Evolutionary conservation across 2,329 filamentous ascomycete species (phyloP), one percentile per base, ranked within the genome.

Genomic region (Daldinia eschscholtzii): DNA sequence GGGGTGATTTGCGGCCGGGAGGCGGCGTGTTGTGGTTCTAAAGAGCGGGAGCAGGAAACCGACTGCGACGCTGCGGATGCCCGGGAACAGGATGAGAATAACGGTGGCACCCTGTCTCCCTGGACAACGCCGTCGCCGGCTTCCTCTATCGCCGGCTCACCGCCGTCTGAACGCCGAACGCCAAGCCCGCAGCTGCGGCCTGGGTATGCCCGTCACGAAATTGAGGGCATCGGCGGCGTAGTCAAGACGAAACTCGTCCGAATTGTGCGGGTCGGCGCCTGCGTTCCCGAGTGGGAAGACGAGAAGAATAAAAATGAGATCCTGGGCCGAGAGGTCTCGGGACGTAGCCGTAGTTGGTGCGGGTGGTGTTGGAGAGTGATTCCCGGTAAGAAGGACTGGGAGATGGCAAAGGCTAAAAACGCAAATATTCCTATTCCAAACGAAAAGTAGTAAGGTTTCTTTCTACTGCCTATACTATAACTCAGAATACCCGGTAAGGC

Each of bases 191-290:
- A 87, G 79, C 85, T 86, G 72, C 83, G 91, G 65, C 85, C 92
- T 0, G 94, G 94, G 2, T 98, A 97, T 76, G 86, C 90, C 64
- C 86, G 92, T 46, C 94, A 97, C 76, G 94, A 98, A 80, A 92
- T 98, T 67, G 93, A 97, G 76, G 94, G 94, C 1, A 92, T 98
- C 50, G 94, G 94, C 10, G 94, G 94, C 0, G 87, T 92, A 13
- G 89, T 98, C 60, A 97, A 97, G 84, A 92, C 91, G 68, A 97
- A 95, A 81, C 85, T 92, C n/a, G 93, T 96, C 75, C 91, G 91
- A 75, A 91, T 93, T 82, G 89, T 97, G 5, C 87, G 87, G 67
- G 90, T 98, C 0, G 95, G 94, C 0, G 92, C 91, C 4, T 93
- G 91, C 69, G 95, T 98, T 12, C 91, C 92, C 69, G 93, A 97